A percentile compares a stretch with the other conserved stretches of the same genome.
phyloP scores from a whole-genome alignment of 75 land plant species.

The Cryptomeria japonica region DNA sequence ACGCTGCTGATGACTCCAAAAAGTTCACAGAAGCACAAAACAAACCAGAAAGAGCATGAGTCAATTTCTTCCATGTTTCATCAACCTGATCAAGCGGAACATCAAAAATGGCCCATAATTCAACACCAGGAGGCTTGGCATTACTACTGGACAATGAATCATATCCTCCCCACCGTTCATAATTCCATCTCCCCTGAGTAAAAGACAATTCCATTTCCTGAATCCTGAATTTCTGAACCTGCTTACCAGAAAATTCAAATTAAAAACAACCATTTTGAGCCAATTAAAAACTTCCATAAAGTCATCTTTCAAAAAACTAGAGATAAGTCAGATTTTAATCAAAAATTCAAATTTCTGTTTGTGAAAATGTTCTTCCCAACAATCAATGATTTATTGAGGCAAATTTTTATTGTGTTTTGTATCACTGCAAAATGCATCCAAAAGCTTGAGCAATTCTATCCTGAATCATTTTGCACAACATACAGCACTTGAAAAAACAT shows the following conservation, averaged over 20 bases:
- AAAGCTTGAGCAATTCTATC: neutral
- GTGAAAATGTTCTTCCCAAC: neutral
- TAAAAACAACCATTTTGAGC: neutral
- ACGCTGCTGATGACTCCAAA: constrained; percentile 74
- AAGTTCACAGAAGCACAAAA: constrained; percentile 99
- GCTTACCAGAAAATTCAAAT: constrained; percentile 12
- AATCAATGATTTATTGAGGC: neutral
- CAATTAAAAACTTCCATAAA: neutral
- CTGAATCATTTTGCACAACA: neutral
- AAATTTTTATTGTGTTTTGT: neutral
- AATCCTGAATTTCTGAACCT: constrained; percentile 78
- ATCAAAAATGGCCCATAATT: constrained; percentile 89
- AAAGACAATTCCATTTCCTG: constrained; percentile 93
- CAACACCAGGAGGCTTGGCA: constrained; percentile 98
- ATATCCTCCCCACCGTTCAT: constrained; percentile 91
- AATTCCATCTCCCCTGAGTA: constrained; percentile 98
- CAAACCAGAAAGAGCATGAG: constrained; percentile 97
- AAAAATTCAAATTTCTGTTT: neutral
- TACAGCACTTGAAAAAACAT: neutral
- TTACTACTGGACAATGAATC: constrained; percentile 67
- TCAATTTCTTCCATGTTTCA: constrained; percentile 85
- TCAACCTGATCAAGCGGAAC: constrained; percentile 60
- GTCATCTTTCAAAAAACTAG: neutral
- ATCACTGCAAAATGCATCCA: neutral
- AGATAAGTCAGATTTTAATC: neutral